A percentile compares a stretch with the other conserved stretches of the same genome.
Evolutionary conservation across 345 rosid genomes (phyloP).

Genomic region (Brassica napus): Da-Ae NC_063440.1:14353001-14353500

Average conservation of each 20-base stretch:
- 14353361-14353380: constrained; percentile 49
- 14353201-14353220: constrained; percentile 62
- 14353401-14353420: neutral
- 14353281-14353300: constrained; percentile 55
- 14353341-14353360: constrained; percentile 50
- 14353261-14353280: constrained; percentile 92
- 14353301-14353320: constrained; percentile 76
- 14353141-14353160: constrained; percentile 67
- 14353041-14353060: constrained; percentile 24
- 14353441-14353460: constrained; percentile 36
- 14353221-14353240: constrained; percentile 59
- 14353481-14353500: too few relatives aligned
- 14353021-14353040: constrained; percentile 10
- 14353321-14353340: constrained; percentile 77
- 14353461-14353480: too few relatives aligned
- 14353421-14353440: constrained; percentile 52
- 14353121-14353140: constrained; percentile 39
- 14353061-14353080: constrained; percentile 27
- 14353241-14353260: constrained; percentile 92
- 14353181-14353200: constrained; percentile 67
- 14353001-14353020: constrained; percentile 13
- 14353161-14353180: constrained; percentile 93
- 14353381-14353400: constrained; percentile 38
- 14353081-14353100: constrained; percentile 17
- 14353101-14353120: neutral